Evolutionary conservation across 2,329 filamentous ascomycete genomes (phyloP), one percentile per base, ranked within the genome.

Genomic region (Aspergillus viridinutans): DNA sequence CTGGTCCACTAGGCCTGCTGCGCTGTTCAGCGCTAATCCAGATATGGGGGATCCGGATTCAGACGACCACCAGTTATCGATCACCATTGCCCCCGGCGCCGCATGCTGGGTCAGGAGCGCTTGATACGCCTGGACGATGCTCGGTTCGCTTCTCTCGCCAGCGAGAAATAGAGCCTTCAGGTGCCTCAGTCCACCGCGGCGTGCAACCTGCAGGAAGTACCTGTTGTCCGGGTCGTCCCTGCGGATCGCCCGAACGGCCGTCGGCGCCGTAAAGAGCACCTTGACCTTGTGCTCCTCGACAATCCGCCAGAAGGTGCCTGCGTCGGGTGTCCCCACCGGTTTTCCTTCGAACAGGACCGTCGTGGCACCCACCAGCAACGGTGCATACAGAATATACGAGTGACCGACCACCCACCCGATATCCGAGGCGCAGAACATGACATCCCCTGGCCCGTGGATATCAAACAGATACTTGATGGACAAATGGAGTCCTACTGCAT

Each of bases 271-370:
- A 70, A 90, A 96, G 65, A 96, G 80, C 5, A 85, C 83, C 59
- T 90, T 95, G 54, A 95, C 91, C 67, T 87, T 87, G 78, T 97
- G 88, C 66, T 95, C 89, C 62, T 92, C 87, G 3, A 95, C 75
- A 20, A 96, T 85, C 2, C 92, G 82, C 92, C 92, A 97, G 71
- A 97, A 94, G 0, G 89, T 88, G 5, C 90, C 88, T 0, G 91
- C 89, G 65, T 96, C 87, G 0, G 92, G 92, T 0, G 92, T 96
- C 4, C 92, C 92, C 12, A 96, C 81, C 0, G 92, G 92, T 64
- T 97, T 97, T n/a, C 92, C 93, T 75, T 97, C 92, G 72, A 92
- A 97, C 0, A 97, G 79, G 1, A 97, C 84, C 0, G 91, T 96
- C 1, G 92, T 87, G 1, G 92, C 92, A 4, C 92, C 92, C 0